Percentiles rank a stretch among this genome's conserved stretches.
phyloP scores from a whole-genome alignment of 2,329 filamentous ascomycete species.

The Microcyclospora pomicola region DNA sequence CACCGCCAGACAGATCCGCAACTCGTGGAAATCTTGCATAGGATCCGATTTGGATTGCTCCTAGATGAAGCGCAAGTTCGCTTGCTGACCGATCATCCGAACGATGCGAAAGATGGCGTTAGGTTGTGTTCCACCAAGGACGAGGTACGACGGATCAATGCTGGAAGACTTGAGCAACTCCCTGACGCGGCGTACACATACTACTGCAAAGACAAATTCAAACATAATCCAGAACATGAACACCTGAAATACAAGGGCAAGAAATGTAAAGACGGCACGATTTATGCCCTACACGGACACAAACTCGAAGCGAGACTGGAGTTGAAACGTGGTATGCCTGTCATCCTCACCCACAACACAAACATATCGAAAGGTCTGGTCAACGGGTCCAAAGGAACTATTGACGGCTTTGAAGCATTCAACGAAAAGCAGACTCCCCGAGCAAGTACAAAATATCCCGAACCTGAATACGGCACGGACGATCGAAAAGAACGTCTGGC shows the following conservation, averaged over 20 bases:
- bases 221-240: not conserved
- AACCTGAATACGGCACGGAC: not conserved
- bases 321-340: slow-evolving; percentile 39
- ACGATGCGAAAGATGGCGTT: not conserved
- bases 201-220: slow-evolving; percentile 2
- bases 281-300: slow-evolving; percentile 18
- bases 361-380: slow-evolving; percentile 29
- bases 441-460: not conserved
- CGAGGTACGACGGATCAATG: not conserved
- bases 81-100: not conserved
- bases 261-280: not conserved
- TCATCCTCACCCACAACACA: slow-evolving; percentile 40
- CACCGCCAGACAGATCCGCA: slow-evolving; percentile 41
- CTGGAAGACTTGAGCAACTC: not conserved
- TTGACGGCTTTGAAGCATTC: slow-evolving; percentile 23
- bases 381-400: slow-evolving; percentile 36
- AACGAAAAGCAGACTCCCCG: slow-evolving; percentile 1
- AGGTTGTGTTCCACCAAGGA: not conserved
- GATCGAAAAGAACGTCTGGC: not conserved
- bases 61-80: not conserved
- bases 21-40: slow-evolving; percentile 39
- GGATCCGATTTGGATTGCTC: not conserved
- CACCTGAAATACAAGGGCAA: not conserved
- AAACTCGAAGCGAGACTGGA: slow-evolving; percentile 30
- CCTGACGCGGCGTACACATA: not conserved